Evolutionary conservation across 108 stramenopile genomes (phyloP).

Genomic region (Parietichytrium sp.): DNA sequence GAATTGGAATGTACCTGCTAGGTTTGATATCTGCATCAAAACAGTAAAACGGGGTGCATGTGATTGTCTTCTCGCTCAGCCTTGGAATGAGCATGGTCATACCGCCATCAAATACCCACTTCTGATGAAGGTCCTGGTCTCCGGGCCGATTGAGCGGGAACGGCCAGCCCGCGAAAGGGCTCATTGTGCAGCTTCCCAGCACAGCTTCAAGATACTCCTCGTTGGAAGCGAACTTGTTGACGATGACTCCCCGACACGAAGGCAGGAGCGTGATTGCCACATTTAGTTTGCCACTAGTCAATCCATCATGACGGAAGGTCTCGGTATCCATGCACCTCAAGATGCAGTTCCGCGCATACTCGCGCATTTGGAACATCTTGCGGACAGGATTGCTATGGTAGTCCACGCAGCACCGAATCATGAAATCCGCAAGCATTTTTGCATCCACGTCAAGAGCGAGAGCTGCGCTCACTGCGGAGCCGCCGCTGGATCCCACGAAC

Average conservation of each 20-base stretch:
- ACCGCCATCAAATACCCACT: slow-evolving; percentile 38
- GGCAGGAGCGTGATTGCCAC: slow-evolving; percentile 12
- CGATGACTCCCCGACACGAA: background rate
- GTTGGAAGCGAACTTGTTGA: background rate
- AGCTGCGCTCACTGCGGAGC: background rate
- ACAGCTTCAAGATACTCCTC: background rate
- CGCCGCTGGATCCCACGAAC: background rate
- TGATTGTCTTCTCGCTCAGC: background rate
- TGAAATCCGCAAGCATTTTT: background rate
- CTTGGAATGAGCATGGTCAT: background rate
- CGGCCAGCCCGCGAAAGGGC: slow-evolving; percentile 2
- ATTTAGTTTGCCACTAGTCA: background rate
- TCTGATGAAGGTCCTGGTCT: background rate
- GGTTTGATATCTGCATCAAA: slow-evolving; percentile 33
- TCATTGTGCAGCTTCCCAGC: slow-evolving; percentile 16
- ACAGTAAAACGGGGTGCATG: background rate
- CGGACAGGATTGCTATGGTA: background rate
- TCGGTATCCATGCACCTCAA: background rate
- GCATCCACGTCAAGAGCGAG: slow-evolving; percentile 10
- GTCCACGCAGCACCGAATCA: background rate
- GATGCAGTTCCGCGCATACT: slow-evolving; percentile 5
- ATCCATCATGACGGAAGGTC: background rate
- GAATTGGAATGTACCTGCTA: background rate
- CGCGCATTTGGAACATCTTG: slow-evolving; percentile 32
- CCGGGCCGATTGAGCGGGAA: background rate